Base-by-base conservation (phyloP, 2,329 filamentous ascomycete genomes). In the Phialemoniopsis sp. region DNA sequence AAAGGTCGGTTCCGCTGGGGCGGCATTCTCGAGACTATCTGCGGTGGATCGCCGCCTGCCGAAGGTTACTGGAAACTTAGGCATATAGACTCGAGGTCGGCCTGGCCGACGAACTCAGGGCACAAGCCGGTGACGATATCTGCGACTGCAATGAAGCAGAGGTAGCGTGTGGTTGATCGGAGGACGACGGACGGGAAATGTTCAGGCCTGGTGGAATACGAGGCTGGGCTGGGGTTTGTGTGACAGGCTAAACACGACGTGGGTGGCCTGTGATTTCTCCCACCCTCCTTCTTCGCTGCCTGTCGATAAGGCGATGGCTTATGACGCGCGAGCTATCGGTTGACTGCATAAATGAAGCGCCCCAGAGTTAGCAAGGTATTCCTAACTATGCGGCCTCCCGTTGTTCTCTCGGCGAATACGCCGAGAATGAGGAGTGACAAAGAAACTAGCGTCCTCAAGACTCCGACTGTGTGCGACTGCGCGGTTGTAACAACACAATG, bases 11-110 rank as follows among this genome's bases (percentile, higher is more conserved):
- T 70, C 67, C 46, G 66, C 59, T 59, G 67, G 52, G 50, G 67
- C 55, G 29, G 56, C 72, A 72, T 78, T 68, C 45, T 76, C 71
- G 45, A 73, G 59, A 47, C 71, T 73, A 47, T 76, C 70, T 45
- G 70, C 72, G 67, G 72, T 70, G 46, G 75, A 77, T 66, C 73
- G 80, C 68, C 77, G 76, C 73, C 73, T 68, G 54, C 64, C 68
- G 47, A 80, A 80, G 46, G 70, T 64, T 56, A 73, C 72, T 46
- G 74, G 72, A 60, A 81, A 80, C 64, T 73, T 78, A 76, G 73
- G 73, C 77, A 81, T 81, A 60, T 70, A 70, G 66, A 62, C 56
- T 45, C 38, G 31, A 39, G 46, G 44, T 34, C 32, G 41, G 42
- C 34, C 41, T 37, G 41, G 34, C 42, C 40, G 42, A 43, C 31